Evolutionary conservation across 306 rosid genomes (phyloP).

Genomic region (Prunus mira): DNA sequence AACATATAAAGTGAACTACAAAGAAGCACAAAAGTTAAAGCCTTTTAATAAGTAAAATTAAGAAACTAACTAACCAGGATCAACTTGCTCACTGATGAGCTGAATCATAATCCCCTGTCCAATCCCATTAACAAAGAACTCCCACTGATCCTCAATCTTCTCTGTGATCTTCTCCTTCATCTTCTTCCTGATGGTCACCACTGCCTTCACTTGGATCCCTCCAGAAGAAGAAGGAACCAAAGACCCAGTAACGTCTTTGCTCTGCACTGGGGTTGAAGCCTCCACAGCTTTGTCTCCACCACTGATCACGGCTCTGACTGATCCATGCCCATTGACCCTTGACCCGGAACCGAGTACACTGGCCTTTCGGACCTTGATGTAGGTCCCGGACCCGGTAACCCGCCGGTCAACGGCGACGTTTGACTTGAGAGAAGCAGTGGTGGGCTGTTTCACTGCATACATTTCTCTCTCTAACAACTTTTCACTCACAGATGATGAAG

Average conservation of each 20-base stretch:
- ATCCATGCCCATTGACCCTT: conserved; percentile 21
- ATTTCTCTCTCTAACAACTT: conserved; percentile 5
- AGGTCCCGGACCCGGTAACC: conserved; percentile 3
- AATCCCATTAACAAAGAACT: conserved; percentile 60
- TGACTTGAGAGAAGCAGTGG: conserved; percentile 21
- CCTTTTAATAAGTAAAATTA: background rate
- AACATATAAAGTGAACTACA: background rate
- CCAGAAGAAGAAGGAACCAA: conserved; percentile 27
- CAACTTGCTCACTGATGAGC: conserved; percentile 65
- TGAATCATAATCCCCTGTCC: conserved; percentile 83
- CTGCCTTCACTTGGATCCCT: conserved; percentile 58
- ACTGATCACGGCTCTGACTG: conserved; percentile 44
- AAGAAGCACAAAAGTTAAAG: background rate
- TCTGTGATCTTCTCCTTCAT: conserved; percentile 64
- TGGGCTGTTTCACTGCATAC: conserved; percentile 41
- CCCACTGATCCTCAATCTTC: conserved; percentile 74
- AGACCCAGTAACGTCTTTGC: conserved; percentile 33
- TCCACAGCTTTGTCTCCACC: conserved; percentile 47
- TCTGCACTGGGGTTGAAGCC: conserved; percentile 25
- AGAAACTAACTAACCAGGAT: conserved; percentile 51
- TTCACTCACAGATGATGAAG: background rate
- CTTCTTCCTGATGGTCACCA: conserved; percentile 67
- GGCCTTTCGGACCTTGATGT: background rate
- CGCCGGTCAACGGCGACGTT: conserved; percentile 21
- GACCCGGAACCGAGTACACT: conserved; percentile 1